These are phyloP conservation scores for Phytophthora macrochlamydospora DNA, from an alignment of 352 stramenopile genomes.

Conservation along the genomic window DNA sequence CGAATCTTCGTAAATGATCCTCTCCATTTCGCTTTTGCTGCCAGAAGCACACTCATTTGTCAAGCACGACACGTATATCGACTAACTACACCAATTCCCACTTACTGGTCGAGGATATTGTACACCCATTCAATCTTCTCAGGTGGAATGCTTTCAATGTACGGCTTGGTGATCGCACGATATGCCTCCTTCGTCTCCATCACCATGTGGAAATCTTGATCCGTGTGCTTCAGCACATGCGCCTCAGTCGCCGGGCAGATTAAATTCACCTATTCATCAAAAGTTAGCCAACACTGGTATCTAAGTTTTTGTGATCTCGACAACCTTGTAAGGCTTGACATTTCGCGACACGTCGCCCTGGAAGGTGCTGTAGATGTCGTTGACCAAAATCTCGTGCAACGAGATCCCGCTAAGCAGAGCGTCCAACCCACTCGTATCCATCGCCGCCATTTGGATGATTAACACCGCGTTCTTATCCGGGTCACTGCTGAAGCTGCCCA, in stretches of 20 bases:
- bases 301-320: no score
- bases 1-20: constrained; percentile 80
- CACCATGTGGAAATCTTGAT: constrained; percentile 85
- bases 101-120: constrained; percentile 90
- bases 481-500: constrained; percentile 74
- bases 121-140: constrained; percentile 89
- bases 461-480: constrained; percentile 61
- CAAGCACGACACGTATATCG: constrained; percentile 5
- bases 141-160: constrained; percentile 73
- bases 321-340: constrained; percentile 82
- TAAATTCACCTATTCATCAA: constrained; percentile 63
- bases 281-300: not conserved
- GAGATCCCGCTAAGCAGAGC: constrained; percentile 57
- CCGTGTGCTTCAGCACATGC: constrained; percentile 84
- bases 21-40: constrained; percentile 82
- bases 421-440: constrained; percentile 53
- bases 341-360: constrained; percentile 70
- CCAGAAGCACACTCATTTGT: not conserved
- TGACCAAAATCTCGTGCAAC: constrained; percentile 71
- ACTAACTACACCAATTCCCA: not conserved
- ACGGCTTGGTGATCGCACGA: constrained; percentile 69
- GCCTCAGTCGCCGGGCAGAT: constrained; percentile 82
- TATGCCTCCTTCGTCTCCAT: constrained; percentile 85
- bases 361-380: constrained; percentile 88
- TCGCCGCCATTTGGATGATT: constrained; percentile 64